Conservation (phyloP, 345 rosid species). For the Citrus australasica region DNA sequence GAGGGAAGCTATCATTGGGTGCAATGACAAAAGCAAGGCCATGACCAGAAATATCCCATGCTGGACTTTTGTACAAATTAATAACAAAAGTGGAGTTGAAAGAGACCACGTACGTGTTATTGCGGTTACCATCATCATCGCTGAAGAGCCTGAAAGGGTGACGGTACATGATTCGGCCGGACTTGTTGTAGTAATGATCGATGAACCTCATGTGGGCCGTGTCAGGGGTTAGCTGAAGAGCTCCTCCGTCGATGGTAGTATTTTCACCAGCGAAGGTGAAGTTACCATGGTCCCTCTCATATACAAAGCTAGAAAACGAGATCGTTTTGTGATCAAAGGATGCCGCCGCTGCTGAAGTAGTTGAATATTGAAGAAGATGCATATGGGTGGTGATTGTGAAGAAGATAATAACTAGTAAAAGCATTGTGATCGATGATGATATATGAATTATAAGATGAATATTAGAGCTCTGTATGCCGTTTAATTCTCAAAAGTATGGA, state of each 20-base stretch:
- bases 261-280: neutral
- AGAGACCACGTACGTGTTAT: slow-evolving; percentile 14
- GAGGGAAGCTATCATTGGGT: slow-evolving; percentile 28
- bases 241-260: neutral
- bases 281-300: neutral
- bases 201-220: neutral
- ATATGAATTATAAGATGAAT: too few species aligned
- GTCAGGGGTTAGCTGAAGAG: slow-evolving; percentile 40
- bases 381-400: neutral
- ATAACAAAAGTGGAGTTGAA: slow-evolving; percentile 35
- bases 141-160: slow-evolving; percentile 26
- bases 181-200: slow-evolving; percentile 7
- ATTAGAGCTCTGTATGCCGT: too few species aligned
- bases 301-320: neutral
- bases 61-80: slow-evolving; percentile 5
- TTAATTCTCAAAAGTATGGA: too few species aligned
- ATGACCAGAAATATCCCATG: slow-evolving; percentile 21
- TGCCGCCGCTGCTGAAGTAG: neutral
- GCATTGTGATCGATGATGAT: neutral
- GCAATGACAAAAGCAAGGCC: slow-evolving; percentile 39
- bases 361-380: neutral
- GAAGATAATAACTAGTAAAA: neutral
- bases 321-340: neutral
- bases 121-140: slow-evolving; percentile 1
- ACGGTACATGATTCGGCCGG: slow-evolving; percentile 30